Percentiles rank a stretch among this genome's conserved stretches.
These are phyloP conservation scores for Hanseniaspora sp. DNA, from an alignment of 1,139 yeast species.

Conservation along the genomic window DNA sequence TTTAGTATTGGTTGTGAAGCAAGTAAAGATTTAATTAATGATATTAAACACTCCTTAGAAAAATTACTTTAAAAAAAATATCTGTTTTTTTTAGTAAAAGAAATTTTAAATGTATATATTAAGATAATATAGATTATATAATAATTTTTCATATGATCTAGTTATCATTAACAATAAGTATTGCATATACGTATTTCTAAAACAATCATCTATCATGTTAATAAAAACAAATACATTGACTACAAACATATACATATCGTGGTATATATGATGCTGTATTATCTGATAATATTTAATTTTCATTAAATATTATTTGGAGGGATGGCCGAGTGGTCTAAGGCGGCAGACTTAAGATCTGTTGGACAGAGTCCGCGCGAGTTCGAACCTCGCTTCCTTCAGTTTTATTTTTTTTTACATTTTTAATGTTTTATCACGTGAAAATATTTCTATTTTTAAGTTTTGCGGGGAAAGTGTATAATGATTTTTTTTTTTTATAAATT, in stretches of 20 bases:
- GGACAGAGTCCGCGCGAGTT: constrained; percentile 61
- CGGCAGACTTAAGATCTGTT: constrained; percentile 17
- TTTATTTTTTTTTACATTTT: constrained; percentile 33
- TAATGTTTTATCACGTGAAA: not conserved
- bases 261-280: too few relatives aligned
- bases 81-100: not conserved
- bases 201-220: too few relatives aligned
- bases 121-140: too few relatives aligned
- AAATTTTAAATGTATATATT: too few relatives aligned
- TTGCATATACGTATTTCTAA: too few relatives aligned
- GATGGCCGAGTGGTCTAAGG: constrained; percentile 18
- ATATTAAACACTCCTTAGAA: constrained; percentile 40
- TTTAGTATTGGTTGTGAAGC: constrained; percentile 73
- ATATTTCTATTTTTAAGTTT: not conserved
- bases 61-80: not conserved
- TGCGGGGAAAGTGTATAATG: too few relatives aligned
- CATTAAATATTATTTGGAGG: constrained; percentile 11
- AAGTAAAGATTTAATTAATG: constrained; percentile 58
- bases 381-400: constrained; percentile 77
- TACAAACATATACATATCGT: too few relatives aligned
- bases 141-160: too few relatives aligned
- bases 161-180: too few relatives aligned
- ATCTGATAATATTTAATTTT: too few relatives aligned
- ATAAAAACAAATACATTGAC: too few relatives aligned
- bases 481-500: too few relatives aligned